Percentiles rank a stretch among this genome's conserved stretches.
Evolutionary conservation across 768 basidiomycete species (phyloP).

Genomic region (Sporobolomyces phaffii): DNA sequence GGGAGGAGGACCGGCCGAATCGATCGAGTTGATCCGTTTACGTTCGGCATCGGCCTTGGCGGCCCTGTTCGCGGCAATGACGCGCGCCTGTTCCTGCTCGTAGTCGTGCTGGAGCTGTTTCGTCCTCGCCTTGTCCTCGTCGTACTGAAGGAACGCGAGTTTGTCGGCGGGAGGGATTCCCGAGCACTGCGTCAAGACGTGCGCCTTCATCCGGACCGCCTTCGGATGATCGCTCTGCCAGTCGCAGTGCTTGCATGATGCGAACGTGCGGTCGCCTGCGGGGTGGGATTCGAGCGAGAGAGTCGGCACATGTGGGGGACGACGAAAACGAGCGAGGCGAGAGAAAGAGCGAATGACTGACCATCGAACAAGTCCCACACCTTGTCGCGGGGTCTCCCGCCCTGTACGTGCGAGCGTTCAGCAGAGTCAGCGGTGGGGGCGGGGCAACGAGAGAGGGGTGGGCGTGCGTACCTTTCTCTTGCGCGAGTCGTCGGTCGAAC

Average conservation of each 20-base stretch:
- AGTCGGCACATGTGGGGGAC: not conserved
- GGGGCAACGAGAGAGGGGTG: not conserved
- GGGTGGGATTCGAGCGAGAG: not conserved
- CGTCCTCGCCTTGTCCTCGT: constrained; percentile 20
- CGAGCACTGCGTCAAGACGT: constrained; percentile 12
- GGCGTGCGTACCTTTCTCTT: too few species aligned
- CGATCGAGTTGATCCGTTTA: too few species aligned
- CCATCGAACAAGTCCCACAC: constrained; percentile 35
- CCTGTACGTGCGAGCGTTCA: not conserved
- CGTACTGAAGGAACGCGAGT: not conserved
- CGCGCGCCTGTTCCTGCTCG: not conserved
- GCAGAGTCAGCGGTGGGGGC: not conserved
- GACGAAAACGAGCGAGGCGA: not conserved
- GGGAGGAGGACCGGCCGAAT: too few species aligned
- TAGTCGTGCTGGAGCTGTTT: constrained; percentile 1
- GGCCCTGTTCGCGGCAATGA: too few species aligned
- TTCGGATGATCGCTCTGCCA: constrained; percentile 42
- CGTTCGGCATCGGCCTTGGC: not conserved
- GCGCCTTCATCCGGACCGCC: constrained; percentile 39
- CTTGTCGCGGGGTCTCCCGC: constrained; percentile 30
- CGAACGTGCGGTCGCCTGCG: constrained; percentile 28
- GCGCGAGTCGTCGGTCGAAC: too few species aligned
- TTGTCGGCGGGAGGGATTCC: constrained; percentile 6
- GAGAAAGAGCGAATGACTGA: not conserved
- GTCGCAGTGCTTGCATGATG: constrained; percentile 34